Evolutionary conservation across 1,284 basidiomycete genomes (phyloP).

Genomic region (Peniophora sp.): DNA sequence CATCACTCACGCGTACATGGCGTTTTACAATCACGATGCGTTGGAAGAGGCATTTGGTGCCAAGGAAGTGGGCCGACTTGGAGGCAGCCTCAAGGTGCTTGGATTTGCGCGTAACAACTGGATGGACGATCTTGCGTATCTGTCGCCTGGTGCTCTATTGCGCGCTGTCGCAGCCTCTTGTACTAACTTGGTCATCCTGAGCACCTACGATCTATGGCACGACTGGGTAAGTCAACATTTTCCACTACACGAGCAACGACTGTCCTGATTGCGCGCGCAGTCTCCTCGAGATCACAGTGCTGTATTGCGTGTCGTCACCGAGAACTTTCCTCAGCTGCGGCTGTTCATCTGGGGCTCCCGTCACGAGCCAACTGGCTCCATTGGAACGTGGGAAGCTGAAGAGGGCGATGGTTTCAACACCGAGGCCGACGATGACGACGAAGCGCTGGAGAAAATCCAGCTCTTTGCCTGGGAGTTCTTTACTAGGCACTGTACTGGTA

Average conservation of each 20-base stretch:
- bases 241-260: not conserved
- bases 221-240: slow-evolving; percentile 8
- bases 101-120: slow-evolving; percentile 7
- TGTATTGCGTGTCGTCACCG: slow-evolving; percentile 6
- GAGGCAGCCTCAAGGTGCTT: too few relatives aligned
- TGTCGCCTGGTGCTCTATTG: slow-evolving; percentile 5
- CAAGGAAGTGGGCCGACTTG: too few relatives aligned
- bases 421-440: not conserved
- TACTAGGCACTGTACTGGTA: too few relatives aligned
- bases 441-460: not conserved
- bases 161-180: slow-evolving; percentile 7
- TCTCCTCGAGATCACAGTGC: slow-evolving; percentile 9
- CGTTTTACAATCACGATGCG: too few relatives aligned
- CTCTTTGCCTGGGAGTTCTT: not conserved
- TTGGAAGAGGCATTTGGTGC: too few relatives aligned
- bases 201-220: slow-evolving; percentile 6
- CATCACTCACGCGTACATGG: too few relatives aligned
- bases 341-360: slow-evolving; percentile 11
- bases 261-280: slow-evolving; percentile 2
- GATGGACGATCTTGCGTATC: not conserved
- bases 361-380: not conserved
- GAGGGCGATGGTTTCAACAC: not conserved
- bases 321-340: slow-evolving; percentile 6
- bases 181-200: slow-evolving; percentile 5
- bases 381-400: not conserved